phyloP scores from a whole-genome alignment of 169 alveolate species.

The Eimeria tenella region DNA sequence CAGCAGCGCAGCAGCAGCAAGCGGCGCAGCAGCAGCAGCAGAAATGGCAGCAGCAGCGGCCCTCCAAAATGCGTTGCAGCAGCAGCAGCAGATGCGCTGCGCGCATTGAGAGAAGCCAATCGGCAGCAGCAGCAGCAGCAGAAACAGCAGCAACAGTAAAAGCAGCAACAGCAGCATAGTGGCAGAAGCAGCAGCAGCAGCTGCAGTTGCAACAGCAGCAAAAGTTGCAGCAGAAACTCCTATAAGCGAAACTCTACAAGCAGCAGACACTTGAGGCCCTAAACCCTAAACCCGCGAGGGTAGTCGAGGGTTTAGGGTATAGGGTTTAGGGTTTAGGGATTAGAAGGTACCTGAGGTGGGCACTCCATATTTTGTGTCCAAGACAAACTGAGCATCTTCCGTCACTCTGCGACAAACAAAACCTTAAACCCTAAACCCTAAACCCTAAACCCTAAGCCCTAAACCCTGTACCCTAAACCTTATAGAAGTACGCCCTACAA shows the following conservation, averaged over 20 bases:
- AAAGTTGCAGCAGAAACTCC: no score
- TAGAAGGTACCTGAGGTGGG: slow-evolving; percentile 26
- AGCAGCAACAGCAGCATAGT: background rate
- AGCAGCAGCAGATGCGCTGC: background rate
- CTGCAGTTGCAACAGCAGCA: background rate
- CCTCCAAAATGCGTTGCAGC: background rate
- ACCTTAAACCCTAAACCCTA: no score
- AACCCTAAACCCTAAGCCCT: no score
- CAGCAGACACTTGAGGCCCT: no score
- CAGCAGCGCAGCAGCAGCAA: background rate
- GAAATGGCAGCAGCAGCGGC: background rate
- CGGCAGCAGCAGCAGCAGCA: background rate
- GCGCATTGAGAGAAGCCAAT: no score
- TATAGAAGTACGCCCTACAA: no score
- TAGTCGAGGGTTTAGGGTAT: no score
- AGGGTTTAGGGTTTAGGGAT: no score
- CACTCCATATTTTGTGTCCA: slow-evolving; percentile 50
- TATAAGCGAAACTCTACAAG: no score
- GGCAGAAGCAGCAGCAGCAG: background rate
- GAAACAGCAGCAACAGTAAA: background rate
- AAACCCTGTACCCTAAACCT: no score
- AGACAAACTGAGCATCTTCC: slow-evolving; percentile 37
- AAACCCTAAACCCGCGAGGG: no score
- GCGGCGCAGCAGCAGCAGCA: background rate
- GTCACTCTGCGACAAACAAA: background rate